Evolutionary conservation across 495 filamentous ascomycete genomes (phyloP), one percentile per base, ranked within the genome.

Genomic region (Neurospora sp.): DNA sequence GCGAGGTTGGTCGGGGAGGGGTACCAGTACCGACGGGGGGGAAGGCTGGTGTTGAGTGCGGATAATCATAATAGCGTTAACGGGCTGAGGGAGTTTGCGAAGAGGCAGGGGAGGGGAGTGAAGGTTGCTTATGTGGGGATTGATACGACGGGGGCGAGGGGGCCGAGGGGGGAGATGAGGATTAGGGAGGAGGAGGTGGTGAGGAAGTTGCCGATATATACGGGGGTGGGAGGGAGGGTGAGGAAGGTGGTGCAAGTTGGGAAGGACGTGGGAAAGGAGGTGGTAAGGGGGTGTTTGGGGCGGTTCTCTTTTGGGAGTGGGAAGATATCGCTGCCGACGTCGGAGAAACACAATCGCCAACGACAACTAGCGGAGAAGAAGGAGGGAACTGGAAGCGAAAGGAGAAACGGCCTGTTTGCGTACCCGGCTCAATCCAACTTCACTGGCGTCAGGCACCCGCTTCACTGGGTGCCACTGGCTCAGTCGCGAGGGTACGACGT

Each of bases 401-500:
- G 22, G 12, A 35, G 69, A 14, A 77, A 73, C 31, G 82, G 82
- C 0, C 80, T 91, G 7, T 89, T 91, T 72, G 89, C 85, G n/a
- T 91, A 89, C 80, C 89, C 89, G 11, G 89, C 83, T 8, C 89
- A 90, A 74, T 88, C 86, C 22, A 91, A 91, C 76, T 87, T 91
- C 82, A 86, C 81, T 20, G 89, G 89, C 39, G 82, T 86, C n/a
- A 83, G 88, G 0, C 82, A 88, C 48, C 88, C 89, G 3, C 78
- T 86, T 0, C 72, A 79, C 6, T 90, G 88, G 88, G 80, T 84
- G 0, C 73, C 77, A 8, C 76, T 81, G 11, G 78, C 88, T 12
- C 85, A 87, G 20, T 72, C 77, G 40, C 80, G 77, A 8, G 78
- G 80, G 14, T 80, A 81, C 44, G 88, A 86, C 78, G 84, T 85